Percentiles rank a stretch among this genome's conserved stretches.
Conservation (phyloP, 2,329 filamentous ascomycete genomes). For the Pseudogymnoascus verrucosus region DNA sequence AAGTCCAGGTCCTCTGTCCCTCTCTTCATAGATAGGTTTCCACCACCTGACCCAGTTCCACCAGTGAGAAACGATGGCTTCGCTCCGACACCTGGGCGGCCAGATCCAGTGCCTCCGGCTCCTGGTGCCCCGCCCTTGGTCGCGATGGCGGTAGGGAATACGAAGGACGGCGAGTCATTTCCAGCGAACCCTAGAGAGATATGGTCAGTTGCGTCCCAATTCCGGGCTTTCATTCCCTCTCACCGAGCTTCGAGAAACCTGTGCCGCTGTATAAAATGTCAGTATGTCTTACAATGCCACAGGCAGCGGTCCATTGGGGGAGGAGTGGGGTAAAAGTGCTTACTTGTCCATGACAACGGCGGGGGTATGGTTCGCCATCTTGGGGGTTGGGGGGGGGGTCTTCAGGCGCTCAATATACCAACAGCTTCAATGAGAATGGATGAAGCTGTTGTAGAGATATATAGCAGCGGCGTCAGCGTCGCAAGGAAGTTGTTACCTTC, state of each 20-base stretch:
- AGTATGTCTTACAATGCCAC: constrained; percentile 15
- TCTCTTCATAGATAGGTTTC: constrained; percentile 82
- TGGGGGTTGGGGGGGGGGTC: constrained; percentile 22
- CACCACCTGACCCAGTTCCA: constrained; percentile 65
- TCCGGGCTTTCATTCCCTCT: constrained; percentile 25
- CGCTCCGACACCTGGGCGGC: constrained; percentile 81
- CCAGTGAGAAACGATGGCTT: constrained; percentile 94
- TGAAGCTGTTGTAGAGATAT: constrained; percentile 9
- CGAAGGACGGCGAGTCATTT: constrained; percentile 98
- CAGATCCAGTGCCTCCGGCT: constrained; percentile 69
- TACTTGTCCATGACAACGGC: constrained; percentile 99
- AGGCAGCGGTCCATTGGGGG: not conserved
- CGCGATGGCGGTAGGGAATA: constrained; percentile 97
- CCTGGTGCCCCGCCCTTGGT: constrained; percentile 74
- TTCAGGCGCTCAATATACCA: constrained; percentile 4
- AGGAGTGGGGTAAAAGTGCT: constrained; percentile 39
- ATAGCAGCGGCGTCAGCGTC: not conserved
- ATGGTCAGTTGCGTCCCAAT: not conserved
- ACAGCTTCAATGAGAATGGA: not conserved
- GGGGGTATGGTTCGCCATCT: constrained; percentile 95
- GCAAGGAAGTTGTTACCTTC: constrained; percentile 7
- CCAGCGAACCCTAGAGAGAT: constrained; percentile 75
- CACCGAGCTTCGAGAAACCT: constrained; percentile 98
- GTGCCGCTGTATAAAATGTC: constrained; percentile 65
- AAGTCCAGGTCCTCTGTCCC: constrained; percentile 97